These are phyloP conservation scores for Rhizoclosmatium sp. DNA, from an alignment of 192 early-diverging fungal genomes.

Conservation along the genomic window DNA sequence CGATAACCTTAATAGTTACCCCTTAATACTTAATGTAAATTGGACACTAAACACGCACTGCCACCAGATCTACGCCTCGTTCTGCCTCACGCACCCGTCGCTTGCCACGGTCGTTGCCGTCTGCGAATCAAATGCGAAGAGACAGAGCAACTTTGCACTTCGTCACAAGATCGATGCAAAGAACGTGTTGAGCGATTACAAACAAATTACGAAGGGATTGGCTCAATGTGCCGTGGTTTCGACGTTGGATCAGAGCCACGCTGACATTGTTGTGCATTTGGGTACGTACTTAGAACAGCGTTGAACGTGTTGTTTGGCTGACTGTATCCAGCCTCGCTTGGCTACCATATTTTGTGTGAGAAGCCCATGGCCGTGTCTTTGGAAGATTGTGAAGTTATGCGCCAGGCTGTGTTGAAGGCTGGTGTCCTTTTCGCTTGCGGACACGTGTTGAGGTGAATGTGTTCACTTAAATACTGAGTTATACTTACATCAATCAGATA, in stretches of 20 bases:
- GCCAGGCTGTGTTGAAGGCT: constrained; percentile 49
- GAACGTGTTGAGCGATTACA: constrained; percentile 57
- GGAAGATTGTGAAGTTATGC: constrained; percentile 60
- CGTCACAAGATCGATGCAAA: constrained; percentile 36
- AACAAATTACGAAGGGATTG: constrained; percentile 27
- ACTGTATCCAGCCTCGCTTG: constrained; percentile 15
- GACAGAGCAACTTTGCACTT: constrained; percentile 39
- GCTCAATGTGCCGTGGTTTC: constrained; percentile 42
- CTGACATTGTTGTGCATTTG: constrained; percentile 58
- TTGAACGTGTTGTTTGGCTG: neutral
- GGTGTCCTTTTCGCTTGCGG: constrained; percentile 52
- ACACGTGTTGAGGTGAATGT: constrained; percentile 33
- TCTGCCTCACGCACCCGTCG: constrained; percentile 45
- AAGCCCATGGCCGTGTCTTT: constrained; percentile 70
- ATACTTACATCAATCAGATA: constrained; percentile 55
- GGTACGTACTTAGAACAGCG: constrained; percentile 21
- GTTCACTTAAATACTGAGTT: constrained; percentile 7
- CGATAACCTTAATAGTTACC: neutral
- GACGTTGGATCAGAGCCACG: constrained; percentile 59
- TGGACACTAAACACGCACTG: neutral
- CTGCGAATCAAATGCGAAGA: constrained; percentile 53
- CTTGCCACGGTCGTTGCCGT: constrained; percentile 59
- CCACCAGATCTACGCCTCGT: constrained; percentile 50
- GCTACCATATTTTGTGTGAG: constrained; percentile 72
- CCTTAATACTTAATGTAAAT: constrained; percentile 13